Evolutionary conservation across 225 moss, liverwort and hornwort genomes (phyloP).

Genomic region (Marchantia paleacea): DNA sequence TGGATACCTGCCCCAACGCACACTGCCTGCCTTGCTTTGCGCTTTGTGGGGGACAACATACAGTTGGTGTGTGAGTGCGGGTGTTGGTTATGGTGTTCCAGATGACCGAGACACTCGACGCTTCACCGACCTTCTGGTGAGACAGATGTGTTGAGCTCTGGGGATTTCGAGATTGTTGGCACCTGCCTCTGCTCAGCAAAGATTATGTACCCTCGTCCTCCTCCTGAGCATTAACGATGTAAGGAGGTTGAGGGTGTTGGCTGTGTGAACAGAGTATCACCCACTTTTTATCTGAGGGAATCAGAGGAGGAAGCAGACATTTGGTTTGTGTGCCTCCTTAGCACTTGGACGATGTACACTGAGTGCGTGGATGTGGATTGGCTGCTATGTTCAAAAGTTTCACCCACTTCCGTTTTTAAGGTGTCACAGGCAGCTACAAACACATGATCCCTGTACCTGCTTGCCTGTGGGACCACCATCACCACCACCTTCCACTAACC

Average conservation of each 20-base stretch:
- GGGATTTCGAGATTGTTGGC: neutral
- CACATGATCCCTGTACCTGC: neutral
- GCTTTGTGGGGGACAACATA: slow-evolving; percentile 5
- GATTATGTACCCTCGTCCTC: neutral
- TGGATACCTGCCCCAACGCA: neutral
- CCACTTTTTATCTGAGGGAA: neutral
- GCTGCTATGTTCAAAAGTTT: neutral
- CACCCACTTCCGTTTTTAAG: neutral
- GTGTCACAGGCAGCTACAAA: neutral
- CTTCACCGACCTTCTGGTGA: neutral
- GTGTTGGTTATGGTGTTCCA: neutral
- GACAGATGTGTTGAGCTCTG: neutral
- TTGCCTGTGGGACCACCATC: neutral
- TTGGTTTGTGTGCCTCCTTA: neutral
- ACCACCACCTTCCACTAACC: neutral
- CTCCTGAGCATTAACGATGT: no score
- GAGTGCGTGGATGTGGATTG: neutral
- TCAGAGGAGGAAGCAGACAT: neutral
- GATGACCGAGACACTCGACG: neutral
- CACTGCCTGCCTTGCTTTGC: neutral
- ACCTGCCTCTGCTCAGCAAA: neutral
- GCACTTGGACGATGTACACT: neutral
- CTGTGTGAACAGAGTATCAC: neutral
- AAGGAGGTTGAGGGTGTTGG: neutral
- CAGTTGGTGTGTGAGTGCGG: neutral